Percentiles rank a stretch among this genome's conserved stretches.
Evolutionary conservation across 495 filamentous ascomycete species (phyloP).

Genomic region (Viridothelium virens): DNA sequence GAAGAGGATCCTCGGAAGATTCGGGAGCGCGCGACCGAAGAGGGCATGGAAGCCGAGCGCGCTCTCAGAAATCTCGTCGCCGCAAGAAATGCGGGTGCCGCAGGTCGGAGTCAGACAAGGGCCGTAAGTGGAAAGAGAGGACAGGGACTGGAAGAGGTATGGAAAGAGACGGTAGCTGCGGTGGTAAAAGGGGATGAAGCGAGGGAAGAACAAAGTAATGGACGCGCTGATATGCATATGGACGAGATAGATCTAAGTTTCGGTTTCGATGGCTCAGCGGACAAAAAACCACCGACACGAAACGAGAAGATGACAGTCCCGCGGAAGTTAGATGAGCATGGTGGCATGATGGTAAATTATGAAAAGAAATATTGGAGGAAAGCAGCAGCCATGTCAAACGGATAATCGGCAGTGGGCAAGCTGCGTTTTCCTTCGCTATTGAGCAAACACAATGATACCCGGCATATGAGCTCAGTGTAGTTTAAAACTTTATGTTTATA

Average conservation of each 20-base stretch:
- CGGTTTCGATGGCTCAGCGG: constrained; percentile 14
- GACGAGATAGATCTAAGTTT: constrained; percentile 22
- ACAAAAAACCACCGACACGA: constrained; percentile 17
- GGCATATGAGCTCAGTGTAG: background rate
- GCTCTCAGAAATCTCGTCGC: constrained; percentile 59
- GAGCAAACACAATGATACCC: background rate
- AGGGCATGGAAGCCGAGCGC: constrained; percentile 65
- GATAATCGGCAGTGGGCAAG: background rate
- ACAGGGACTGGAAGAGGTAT: constrained; percentile 24
- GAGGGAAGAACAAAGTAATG: constrained; percentile 15
- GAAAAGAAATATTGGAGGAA: constrained; percentile 32
- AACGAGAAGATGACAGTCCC: constrained; percentile 14
- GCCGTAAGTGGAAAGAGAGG: constrained; percentile 15
- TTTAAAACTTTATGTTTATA: background rate
- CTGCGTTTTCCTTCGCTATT: background rate
- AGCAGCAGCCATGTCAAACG: constrained; percentile 7
- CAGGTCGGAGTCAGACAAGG: constrained; percentile 23
- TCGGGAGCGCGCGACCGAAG: constrained; percentile 62
- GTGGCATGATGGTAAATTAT: constrained; percentile 32
- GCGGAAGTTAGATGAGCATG: constrained; percentile 15
- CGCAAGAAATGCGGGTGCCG: constrained; percentile 34
- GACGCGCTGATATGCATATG: constrained; percentile 1
- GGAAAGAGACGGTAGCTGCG: constrained; percentile 29
- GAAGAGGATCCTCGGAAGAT: constrained; percentile 64
- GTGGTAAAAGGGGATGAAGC: constrained; percentile 34